These are phyloP conservation scores for Citrus reticulata DNA, from an alignment of 345 rosid species.

Conservation along the genomic window DNA sequence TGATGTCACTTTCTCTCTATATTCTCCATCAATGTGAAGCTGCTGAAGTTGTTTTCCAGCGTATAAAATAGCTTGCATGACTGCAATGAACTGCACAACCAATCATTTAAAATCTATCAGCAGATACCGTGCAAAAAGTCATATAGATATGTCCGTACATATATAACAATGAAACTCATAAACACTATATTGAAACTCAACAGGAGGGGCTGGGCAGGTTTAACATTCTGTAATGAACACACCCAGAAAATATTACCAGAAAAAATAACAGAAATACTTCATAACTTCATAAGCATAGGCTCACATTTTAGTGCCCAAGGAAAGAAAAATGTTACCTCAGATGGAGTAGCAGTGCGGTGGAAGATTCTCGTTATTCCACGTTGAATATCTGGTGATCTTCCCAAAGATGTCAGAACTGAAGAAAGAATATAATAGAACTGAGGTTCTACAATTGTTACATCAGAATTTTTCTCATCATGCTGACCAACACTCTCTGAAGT, in stretches of 20 bases:
- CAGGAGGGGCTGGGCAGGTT: background rate
- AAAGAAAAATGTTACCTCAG: conserved; percentile 57
- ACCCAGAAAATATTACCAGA: background rate
- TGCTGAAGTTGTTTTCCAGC: conserved; percentile 76
- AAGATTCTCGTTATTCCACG: conserved; percentile 97
- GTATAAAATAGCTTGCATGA: conserved; percentile 68
- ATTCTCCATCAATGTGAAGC: conserved; percentile 47
- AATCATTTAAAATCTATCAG: conserved; percentile 29
- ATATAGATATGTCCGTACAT: background rate
- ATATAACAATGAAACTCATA: background rate
- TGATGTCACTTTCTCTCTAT: conserved; percentile 21
- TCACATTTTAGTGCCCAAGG: background rate
- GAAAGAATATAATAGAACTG: conserved; percentile 58
- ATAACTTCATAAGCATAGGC: background rate
- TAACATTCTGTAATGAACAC: background rate
- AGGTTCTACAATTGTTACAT: conserved; percentile 30
- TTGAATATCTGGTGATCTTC: conserved; percentile 81
- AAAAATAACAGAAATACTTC: background rate
- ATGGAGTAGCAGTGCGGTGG: conserved; percentile 81
- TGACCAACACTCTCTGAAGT: conserved; percentile 31
- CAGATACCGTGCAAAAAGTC: conserved; percentile 8
- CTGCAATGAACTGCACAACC: conserved; percentile 75
- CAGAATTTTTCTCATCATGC: conserved; percentile 39
- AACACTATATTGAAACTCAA: background rate
- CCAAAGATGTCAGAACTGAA: conserved; percentile 66